These are phyloP conservation scores for Hylodesmum podocarpum DNA, from an alignment of 306 rosid species.

Conservation along the genomic window DNA sequence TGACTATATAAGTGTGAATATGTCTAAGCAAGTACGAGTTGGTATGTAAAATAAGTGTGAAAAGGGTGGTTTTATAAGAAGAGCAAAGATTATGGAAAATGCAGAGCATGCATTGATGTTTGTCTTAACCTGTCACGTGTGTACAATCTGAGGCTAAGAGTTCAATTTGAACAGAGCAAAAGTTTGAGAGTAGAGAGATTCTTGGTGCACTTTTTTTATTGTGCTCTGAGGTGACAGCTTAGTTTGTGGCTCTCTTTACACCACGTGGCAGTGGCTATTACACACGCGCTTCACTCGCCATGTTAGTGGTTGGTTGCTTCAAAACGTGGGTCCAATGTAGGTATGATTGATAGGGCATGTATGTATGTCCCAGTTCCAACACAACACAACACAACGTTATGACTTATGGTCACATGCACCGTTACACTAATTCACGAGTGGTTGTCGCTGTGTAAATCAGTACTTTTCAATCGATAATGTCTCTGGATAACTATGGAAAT, in stretches of 20 bases:
- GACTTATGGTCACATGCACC: slow-evolving; percentile 52
- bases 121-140: slow-evolving; percentile 61
- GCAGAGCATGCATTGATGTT: slow-evolving; percentile 32
- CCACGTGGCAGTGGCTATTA: slow-evolving; percentile 34
- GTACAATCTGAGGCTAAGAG: slow-evolving; percentile 38
- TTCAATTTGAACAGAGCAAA: neutral
- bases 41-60: slow-evolving; percentile 19
- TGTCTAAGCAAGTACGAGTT: neutral
- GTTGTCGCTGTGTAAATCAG: too few species aligned
- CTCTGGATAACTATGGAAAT: too few species aligned
- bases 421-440: too few species aligned
- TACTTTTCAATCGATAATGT: too few species aligned
- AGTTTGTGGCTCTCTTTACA: slow-evolving; percentile 18
- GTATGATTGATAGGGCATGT: neutral
- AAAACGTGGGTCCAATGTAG: neutral
- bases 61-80: slow-evolving; percentile 29
- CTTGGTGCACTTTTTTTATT: slow-evolving; percentile 31
- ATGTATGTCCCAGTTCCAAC: slow-evolving; percentile 35
- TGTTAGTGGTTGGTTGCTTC: slow-evolving; percentile 12
- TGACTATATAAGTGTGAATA: neutral
- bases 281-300: slow-evolving; percentile 23
- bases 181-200: slow-evolving; percentile 19
- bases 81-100: neutral
- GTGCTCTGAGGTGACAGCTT: slow-evolving; percentile 19
- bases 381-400: too few species aligned